Evolutionary conservation across 2,329 filamentous ascomycete species (phyloP).

Genomic region (Trichoderma polysporum): DNA sequence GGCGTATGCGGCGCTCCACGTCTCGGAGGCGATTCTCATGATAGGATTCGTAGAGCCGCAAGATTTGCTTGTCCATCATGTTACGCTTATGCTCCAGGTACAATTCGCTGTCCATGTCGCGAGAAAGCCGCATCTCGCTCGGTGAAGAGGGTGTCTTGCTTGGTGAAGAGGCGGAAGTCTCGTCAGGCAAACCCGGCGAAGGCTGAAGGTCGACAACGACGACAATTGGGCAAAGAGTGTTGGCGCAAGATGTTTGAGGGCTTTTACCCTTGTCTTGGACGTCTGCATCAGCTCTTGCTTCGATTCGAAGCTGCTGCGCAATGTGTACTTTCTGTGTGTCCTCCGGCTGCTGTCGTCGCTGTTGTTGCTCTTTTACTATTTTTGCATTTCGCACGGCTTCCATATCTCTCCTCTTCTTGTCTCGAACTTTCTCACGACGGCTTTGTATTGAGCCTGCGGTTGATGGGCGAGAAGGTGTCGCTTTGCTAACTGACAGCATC

Average conservation of each 20-base stretch:
- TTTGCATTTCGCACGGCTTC: slow-evolving; percentile 34
- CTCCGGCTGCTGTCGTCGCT: neutral
- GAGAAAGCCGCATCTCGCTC: slow-evolving; percentile 27
- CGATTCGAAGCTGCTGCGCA: neutral
- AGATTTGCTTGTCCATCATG: slow-evolving; percentile 36
- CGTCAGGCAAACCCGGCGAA: slow-evolving; percentile 15
- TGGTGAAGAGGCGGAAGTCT: slow-evolving; percentile 19
- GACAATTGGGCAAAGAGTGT: slow-evolving; percentile 40
- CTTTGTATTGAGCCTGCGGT: slow-evolving; percentile 30
- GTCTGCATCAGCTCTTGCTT: neutral
- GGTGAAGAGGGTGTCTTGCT: slow-evolving; percentile 26
- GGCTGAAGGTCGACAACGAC: slow-evolving; percentile 41
- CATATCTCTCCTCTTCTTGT: slow-evolving; percentile 43
- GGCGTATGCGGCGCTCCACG: slow-evolving; percentile 47
- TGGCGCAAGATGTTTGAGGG: neutral
- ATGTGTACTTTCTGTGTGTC: neutral
- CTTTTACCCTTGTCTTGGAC: neutral
- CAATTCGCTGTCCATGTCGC: slow-evolving; percentile 25
- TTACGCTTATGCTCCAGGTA: slow-evolving; percentile 28
- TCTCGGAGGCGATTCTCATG: slow-evolving; percentile 45
- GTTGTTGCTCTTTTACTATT: slow-evolving; percentile 20
- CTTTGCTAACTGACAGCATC: slow-evolving; percentile 18
- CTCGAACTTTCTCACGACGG: slow-evolving; percentile 40
- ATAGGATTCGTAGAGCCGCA: slow-evolving; percentile 42
- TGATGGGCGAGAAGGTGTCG: slow-evolving; percentile 23